Conservation (phyloP, 306 rosid genomes). For the Ammopiptanthus mongolicus region DNA sequence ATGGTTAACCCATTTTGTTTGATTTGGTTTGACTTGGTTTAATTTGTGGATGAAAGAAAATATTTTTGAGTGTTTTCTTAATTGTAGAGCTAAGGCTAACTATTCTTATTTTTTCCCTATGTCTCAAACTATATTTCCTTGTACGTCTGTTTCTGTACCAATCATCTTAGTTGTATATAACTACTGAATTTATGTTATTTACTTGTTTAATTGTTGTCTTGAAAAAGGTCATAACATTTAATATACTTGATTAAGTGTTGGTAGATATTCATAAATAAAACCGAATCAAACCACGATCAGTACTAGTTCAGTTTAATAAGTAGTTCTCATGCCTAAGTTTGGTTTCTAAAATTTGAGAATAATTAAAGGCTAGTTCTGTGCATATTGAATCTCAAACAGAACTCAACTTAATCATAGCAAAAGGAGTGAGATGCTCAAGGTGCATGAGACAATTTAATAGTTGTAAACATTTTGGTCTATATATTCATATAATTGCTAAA, state of each 20-base stretch:
- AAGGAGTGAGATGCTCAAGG: not conserved
- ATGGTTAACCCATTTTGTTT: not conserved
- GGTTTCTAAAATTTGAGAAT: not conserved
- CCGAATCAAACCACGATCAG: not conserved
- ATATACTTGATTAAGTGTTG: not conserved
- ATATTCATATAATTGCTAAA: too few species aligned
- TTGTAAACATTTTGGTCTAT: not conserved
- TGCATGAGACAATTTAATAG: not conserved
- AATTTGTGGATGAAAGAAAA: not conserved
- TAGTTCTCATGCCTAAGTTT: not conserved
- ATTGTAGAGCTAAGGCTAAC: not conserved
- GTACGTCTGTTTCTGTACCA: not conserved
- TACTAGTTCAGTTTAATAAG: not conserved
- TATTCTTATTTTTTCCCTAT: not conserved
- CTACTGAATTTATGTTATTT: not conserved
- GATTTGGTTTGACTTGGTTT: not conserved
- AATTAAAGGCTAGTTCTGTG: not conserved
- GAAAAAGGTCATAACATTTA: not conserved
- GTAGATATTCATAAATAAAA: not conserved
- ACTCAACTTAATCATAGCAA: not conserved
- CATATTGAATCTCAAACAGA: not conserved
- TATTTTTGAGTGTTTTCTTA: not conserved
- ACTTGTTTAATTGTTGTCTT: not conserved
- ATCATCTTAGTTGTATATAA: not conserved
- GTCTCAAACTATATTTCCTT: not conserved